phyloP scores from a whole-genome alignment of 805 yeast species.

The Nakazawaea laoshanensis region DNA sequence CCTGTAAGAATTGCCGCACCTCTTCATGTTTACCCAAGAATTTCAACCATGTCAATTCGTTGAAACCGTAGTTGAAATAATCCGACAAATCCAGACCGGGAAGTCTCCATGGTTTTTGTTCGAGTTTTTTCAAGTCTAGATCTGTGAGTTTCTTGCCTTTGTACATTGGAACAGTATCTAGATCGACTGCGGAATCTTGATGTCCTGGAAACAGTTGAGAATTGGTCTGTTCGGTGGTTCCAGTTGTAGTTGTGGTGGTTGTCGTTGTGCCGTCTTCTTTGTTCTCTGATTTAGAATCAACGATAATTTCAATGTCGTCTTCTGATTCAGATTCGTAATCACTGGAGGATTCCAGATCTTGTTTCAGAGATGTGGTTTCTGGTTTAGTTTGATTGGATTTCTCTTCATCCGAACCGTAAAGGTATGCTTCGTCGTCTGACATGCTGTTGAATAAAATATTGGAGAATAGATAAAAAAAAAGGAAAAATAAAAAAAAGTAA shows the following conservation, averaged over 20 bases:
- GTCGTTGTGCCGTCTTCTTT: slow-evolving; percentile 13
- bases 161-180: slow-evolving; percentile 63
- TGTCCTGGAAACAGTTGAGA: slow-evolving; percentile 24
- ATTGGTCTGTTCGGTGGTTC: slow-evolving; percentile 13
- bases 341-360: slow-evolving; percentile 17
- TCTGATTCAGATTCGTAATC: slow-evolving; percentile 47
- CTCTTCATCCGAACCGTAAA: slow-evolving; percentile 50
- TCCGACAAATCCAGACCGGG: slow-evolving; percentile 95
- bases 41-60: slow-evolving; percentile 92
- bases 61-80: slow-evolving; percentile 94
- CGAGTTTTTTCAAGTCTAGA: slow-evolving; percentile 68
- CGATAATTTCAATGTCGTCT: slow-evolving; percentile 78
- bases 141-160: slow-evolving; percentile 82
- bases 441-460: too few relatives aligned
- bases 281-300: slow-evolving; percentile 38
- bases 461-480: too few relatives aligned
- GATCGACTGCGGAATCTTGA: slow-evolving; percentile 40
- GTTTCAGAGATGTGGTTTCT: slow-evolving; percentile 13
- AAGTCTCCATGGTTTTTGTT: slow-evolving; percentile 96
- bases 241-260: slow-evolving; percentile 12
- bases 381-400: slow-evolving; percentile 14
- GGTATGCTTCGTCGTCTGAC: slow-evolving; percentile 64
- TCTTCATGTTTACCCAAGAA: slow-evolving; percentile 86
- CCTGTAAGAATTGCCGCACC: slow-evolving; percentile 37
- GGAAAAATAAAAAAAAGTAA: too few relatives aligned